Base-by-base conservation (phyloP, 768 basidiomycete genomes). In the Termitomyces sp. region DNA sequence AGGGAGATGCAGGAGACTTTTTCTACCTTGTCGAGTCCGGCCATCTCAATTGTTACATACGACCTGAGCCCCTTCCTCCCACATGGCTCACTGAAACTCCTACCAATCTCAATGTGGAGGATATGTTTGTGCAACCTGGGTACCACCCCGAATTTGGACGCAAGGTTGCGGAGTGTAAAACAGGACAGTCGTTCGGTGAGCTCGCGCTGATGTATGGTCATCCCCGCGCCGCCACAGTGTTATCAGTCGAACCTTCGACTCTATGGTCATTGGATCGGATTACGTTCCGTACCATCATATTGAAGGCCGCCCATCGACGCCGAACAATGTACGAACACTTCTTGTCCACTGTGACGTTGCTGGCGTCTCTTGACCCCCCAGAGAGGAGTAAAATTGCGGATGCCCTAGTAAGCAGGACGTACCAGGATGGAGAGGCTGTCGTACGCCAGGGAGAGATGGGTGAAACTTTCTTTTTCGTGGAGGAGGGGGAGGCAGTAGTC, bases 181-280 rank as follows among this genome's bases (percentile, higher is more conserved):
- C 91, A 1, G 94, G 95, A 4, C 84, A 81, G 58, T 94, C 89
- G 43, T 98, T 98, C 59, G 97, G 97, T 43, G 96, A 99, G 73
- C 80, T 99, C 54, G 97, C 97, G 31, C 76, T 99, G 63, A 98
- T 99, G 96, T 96, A 99, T 74, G 94, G 93, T 34, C 95, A 96
- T 63, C 92, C 92, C 40, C 91, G 97, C 32, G 93, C 94, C 19
- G 97, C 97, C 16, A 95, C 93, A 8, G 95, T 98, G 43, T 75
- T 97, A 37, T 86, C 96, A 10, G 83, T 89, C 44, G 86, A 91
- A 56, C 76, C 83, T 1, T 91, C 86, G 25, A 93, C 89, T 9
- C 78, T 98, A 27, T 99, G 97, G 97, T 88, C 90, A 10, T 80
- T 99, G 62, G 97, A 99, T 75, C 89, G 97, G 56, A 94, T 95